Base-by-base conservation (phyloP, 2,329 filamentous ascomycete genomes). In the Colletotrichum sp. region DNA sequence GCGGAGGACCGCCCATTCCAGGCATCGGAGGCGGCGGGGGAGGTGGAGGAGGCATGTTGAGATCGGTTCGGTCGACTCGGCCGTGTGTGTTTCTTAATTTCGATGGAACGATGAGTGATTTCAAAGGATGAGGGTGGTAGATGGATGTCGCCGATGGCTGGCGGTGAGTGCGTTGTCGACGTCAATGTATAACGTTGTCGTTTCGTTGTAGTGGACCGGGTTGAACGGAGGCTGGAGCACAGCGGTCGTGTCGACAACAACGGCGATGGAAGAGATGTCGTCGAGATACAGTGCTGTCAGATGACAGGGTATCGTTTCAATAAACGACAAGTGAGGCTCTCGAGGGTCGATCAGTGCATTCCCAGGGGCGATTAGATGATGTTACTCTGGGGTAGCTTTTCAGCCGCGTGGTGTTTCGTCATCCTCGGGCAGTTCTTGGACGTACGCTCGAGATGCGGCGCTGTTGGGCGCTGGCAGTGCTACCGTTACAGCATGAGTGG, bases 11-110 rank as follows among this genome's bases (percentile, higher is more conserved):
- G 81, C 91, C 92, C 80, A 85, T 84, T 60, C 84, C 86, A 72
- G 90, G 90, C 80, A 88, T 87, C 72, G 90, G 91, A 71, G 93
- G 91, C 55, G 93, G 94, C 39, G 94, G 94, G 3, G 94, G 94
- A 13, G 94, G 94, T 4, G 94, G 94, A 70, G 93, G 81, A 78
- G 84, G 85, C 85, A 85, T 86, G 59, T 18, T 75, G 78, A 75
- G 60, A 34, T n/a, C 68, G 61, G 64, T n/a, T 48, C 28, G 48
- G 9, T 57, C n/a, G 24, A 8, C 12, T 63, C 63, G 6, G 32
- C 18, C 26, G 9, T 8, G 8, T 21, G 24, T 12, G 21, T 28
- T 13, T 72, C 39, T 57, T 13, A n/a, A 55, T 52, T 10, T 72
- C 32, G 16, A 28, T n/a, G 14, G n/a, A 32, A 16, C 12, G n/a